Conservation (phyloP, 2,329 filamentous ascomycete species). For the Scytalidium sp. region DNA sequence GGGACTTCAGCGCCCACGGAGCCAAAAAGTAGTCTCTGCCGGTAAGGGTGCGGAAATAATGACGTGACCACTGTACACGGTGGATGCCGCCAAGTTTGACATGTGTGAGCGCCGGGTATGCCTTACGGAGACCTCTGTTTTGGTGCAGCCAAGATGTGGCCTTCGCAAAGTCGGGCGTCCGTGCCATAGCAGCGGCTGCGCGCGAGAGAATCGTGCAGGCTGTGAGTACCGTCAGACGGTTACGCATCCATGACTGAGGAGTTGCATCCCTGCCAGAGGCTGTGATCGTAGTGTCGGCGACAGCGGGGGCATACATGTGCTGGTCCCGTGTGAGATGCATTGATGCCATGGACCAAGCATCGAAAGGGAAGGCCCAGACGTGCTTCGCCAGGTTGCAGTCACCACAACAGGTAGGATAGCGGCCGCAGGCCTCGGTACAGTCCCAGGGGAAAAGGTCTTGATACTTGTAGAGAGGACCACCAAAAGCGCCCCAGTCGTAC, state of each 20-base stretch:
- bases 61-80: conserved; percentile 38
- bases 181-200: conserved; percentile 34
- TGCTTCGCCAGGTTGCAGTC: conserved; percentile 42
- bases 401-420: conserved; percentile 34
- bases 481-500: conserved; percentile 42
- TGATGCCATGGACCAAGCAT: no score
- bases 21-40: conserved; percentile 19
- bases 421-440: conserved; percentile 41
- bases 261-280: no score
- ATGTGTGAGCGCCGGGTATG: conserved; percentile 21
- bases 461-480: conserved; percentile 34
- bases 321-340: no score
- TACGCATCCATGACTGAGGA: conserved; percentile 32
- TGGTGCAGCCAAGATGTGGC: conserved; percentile 33
- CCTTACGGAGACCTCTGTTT: no score
- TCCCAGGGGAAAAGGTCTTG: conserved; percentile 45
- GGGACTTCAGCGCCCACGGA: conserved; percentile 12
- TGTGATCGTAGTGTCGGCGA: conserved; percentile 14
- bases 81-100: conserved; percentile 40
- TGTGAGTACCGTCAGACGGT: conserved; percentile 31
- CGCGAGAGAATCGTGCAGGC: conserved; percentile 29
- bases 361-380: no score
- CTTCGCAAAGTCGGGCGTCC: conserved; percentile 22
- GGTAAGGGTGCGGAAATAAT: conserved; percentile 32
- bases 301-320: conserved; percentile 34